Percentiles rank a stretch among this genome's conserved stretches.
These are phyloP conservation scores for Arachis stenosperma DNA, from an alignment of 306 rosid genomes.

Conservation along the genomic window DNA sequence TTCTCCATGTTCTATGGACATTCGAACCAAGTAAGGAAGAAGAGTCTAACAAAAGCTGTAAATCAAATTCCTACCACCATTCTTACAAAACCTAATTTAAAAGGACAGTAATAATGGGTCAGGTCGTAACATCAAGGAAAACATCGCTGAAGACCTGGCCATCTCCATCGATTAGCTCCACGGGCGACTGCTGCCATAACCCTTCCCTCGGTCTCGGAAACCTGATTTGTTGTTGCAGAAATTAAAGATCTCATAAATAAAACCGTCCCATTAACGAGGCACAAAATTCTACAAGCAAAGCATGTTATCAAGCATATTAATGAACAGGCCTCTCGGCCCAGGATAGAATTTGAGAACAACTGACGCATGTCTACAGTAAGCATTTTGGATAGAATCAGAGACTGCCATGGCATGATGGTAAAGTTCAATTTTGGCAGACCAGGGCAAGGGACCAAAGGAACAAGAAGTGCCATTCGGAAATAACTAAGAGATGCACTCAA, in stretches of 20 bases:
- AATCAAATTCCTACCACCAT: slow-evolving; percentile 40
- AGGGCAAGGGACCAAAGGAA: slow-evolving; percentile 12
- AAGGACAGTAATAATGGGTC: slow-evolving; percentile 29
- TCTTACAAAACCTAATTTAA: slow-evolving; percentile 40
- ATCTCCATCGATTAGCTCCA: slow-evolving; percentile 58
- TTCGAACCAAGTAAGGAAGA: slow-evolving; percentile 7
- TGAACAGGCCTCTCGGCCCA: slow-evolving; percentile 30
- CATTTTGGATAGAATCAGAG: slow-evolving; percentile 1
- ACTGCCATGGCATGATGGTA: slow-evolving; percentile 7
- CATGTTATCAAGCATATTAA: not conserved
- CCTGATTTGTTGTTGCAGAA: slow-evolving; percentile 45
- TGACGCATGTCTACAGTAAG: slow-evolving; percentile 17
- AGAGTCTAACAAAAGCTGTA: slow-evolving; percentile 22
- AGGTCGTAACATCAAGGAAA: slow-evolving; percentile 3
- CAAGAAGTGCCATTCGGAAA: slow-evolving; percentile 13
- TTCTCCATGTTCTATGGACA: slow-evolving; percentile 39
- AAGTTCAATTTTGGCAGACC: slow-evolving; percentile 2
- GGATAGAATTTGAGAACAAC: slow-evolving; percentile 11
- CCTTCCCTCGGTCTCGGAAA: slow-evolving; percentile 71
- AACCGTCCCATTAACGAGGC: not conserved
- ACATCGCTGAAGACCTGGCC: slow-evolving; percentile 12
- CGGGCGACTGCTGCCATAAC: slow-evolving; percentile 62
- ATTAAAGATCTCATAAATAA: not conserved
- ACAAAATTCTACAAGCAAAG: slow-evolving; percentile 6
- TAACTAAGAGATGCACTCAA: not conserved